phyloP scores from a whole-genome alignment of 495 filamentous ascomycete genomes.

The Podospora anserina region DNA sequence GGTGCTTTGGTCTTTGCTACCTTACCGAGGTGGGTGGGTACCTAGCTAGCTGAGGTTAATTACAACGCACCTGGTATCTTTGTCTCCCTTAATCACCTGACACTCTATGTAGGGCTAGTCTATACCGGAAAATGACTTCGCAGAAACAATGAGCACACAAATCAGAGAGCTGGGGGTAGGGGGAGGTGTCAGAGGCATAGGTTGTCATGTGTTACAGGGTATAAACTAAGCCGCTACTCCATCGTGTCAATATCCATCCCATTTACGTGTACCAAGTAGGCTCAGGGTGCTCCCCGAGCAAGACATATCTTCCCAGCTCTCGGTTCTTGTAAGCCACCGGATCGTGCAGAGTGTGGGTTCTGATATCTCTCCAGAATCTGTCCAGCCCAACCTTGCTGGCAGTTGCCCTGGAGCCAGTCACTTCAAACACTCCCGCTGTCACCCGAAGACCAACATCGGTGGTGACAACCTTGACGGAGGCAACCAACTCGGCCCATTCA shows the following conservation, averaged over 20 bases:
- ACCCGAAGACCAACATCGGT: conserved; percentile 56
- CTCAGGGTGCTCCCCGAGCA: conserved; percentile 51
- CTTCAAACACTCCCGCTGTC: conserved; percentile 57
- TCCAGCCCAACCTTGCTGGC: conserved; percentile 54
- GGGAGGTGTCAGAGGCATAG: no score
- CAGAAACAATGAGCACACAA: no score
- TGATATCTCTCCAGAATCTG: conserved; percentile 58
- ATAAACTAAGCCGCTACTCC: neutral
- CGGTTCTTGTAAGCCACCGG: conserved; percentile 60
- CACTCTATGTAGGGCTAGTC: no score
- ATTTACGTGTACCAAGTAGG: conserved; percentile 59
- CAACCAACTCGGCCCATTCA: conserved; percentile 58
- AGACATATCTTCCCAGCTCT: conserved; percentile 53
- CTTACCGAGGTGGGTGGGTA: no score
- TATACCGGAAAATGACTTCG: no score
- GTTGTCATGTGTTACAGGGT: no score
- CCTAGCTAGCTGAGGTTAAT: no score
- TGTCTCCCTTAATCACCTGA: no score
- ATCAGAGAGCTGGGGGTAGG: no score
- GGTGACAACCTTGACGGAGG: conserved; percentile 56
- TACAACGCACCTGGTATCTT: no score
- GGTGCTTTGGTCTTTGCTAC: no score
- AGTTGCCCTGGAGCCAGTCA: conserved; percentile 55
- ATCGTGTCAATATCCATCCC: neutral
- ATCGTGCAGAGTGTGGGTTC: conserved; percentile 62